These are phyloP conservation scores for Suhomyces sp. DNA, from an alignment of 805 yeast species.

Conservation along the genomic window DNA sequence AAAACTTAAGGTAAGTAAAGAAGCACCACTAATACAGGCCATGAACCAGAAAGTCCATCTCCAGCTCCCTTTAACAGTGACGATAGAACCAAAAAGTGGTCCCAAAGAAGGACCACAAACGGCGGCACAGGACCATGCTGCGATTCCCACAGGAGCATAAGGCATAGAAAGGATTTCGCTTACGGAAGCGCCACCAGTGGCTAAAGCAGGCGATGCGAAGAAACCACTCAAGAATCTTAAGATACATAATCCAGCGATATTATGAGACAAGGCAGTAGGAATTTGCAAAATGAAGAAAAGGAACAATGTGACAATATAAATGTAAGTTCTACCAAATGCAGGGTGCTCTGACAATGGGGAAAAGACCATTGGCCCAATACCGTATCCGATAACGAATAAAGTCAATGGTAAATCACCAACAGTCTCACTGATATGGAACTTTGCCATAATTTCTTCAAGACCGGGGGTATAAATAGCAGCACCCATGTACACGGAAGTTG, in stretches of 20 bases:
- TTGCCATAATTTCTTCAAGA: slow-evolving; percentile 39
- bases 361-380: slow-evolving; percentile 56
- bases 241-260: slow-evolving; percentile 49
- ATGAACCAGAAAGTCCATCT: slow-evolving; percentile 56
- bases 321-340: slow-evolving; percentile 49
- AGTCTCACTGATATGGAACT: slow-evolving; percentile 44
- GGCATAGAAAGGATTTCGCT: slow-evolving; percentile 47
- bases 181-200: slow-evolving; percentile 58
- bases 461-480: slow-evolving; percentile 58
- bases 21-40: slow-evolving; percentile 38
- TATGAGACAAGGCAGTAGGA: slow-evolving; percentile 51
- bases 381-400: slow-evolving; percentile 58
- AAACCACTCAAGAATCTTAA: slow-evolving; percentile 54
- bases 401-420: slow-evolving; percentile 52
- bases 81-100: slow-evolving; percentile 54
- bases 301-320: slow-evolving; percentile 46
- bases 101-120: slow-evolving; percentile 56
- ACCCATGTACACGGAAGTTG: slow-evolving; percentile 54
- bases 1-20: slow-evolving; percentile 32
- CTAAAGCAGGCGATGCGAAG: slow-evolving; percentile 53
- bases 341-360: slow-evolving; percentile 60
- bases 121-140: slow-evolving; percentile 53
- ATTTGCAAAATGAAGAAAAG: slow-evolving; percentile 52
- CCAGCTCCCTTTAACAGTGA: slow-evolving; percentile 47
- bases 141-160: slow-evolving; percentile 45